These are phyloP conservation scores for Glomus cerebriforme DNA, from an alignment of 192 early-diverging fungal species.

Conservation along the genomic window DNA sequence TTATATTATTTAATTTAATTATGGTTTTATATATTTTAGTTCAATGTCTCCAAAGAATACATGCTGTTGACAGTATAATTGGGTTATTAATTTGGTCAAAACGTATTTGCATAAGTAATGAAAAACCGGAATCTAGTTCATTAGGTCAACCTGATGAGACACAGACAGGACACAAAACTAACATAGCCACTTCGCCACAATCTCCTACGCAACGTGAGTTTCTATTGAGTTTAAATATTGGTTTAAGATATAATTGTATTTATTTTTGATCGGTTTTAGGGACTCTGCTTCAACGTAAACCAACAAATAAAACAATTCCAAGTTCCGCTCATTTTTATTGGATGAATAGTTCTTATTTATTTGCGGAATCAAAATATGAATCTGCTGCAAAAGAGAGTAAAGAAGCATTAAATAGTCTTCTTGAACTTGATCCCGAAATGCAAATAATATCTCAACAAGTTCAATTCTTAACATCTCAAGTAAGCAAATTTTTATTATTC, in stretches of 20 bases:
- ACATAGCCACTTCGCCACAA: neutral
- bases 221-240: neutral
- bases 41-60: conserved; percentile 34
- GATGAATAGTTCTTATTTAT: conserved; percentile 6
- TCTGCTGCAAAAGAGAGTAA: conserved; percentile 1
- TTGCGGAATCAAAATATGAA: conserved; percentile 26
- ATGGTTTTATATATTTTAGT: conserved; percentile 21
- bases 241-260: neutral
- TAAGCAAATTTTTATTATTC: neutral
- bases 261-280: neutral
- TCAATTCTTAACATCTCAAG: conserved; percentile 24
- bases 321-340: neutral
- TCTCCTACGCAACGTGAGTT: neutral
- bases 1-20: neutral
- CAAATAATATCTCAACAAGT: neutral
- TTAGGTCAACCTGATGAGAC: neutral
- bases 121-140: neutral
- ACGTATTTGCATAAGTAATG: conserved; percentile 18
- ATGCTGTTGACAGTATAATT: conserved; percentile 38
- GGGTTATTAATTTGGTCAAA: conserved; percentile 46
- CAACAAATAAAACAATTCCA: neutral
- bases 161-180: neutral
- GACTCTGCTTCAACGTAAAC: neutral
- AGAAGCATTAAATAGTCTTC: neutral
- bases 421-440: conserved; percentile 14